Evolutionary conservation across 345 rosid genomes (phyloP), one percentile per base, ranked within the genome.

Genomic region (Eucalyptus regnans): DNA sequence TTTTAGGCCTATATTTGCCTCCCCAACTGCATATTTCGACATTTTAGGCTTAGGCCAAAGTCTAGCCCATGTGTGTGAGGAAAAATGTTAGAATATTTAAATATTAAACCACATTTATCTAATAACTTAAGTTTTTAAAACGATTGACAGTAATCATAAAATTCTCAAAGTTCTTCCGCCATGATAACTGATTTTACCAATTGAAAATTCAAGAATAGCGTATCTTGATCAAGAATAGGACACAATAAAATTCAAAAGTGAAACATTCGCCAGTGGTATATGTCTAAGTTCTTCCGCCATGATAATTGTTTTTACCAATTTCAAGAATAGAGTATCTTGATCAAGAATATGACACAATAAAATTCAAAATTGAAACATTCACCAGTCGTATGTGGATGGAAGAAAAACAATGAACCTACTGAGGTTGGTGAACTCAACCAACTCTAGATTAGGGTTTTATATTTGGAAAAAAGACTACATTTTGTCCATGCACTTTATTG

Each of bases 121-220:
- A 18, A 52, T 18, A 52, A 52, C 4, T 52, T 52, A 7, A 52
- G 7, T 0, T 52, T 52, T 1, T 18, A 7, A 52, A 52, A 52
- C 0, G 0, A 52, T 52, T 17, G 4, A 18, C 4, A 18, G 0
- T 52, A 52, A 18, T 18, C 56, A 52, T 52, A 7, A 7, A 52
- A 52, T 52, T 52, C 56, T 52, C 0, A 7, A 0, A 52, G 0
- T 52, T 52, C 41, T 64, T 64, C 37, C 20, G 2, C 76, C 22
- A 15, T 31, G 76, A 66, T n/a, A 66, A 66, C 0, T 14, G 22
- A 66, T 33, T n/a, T 14, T 66, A 31, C 5, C 79, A n/a, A 66
- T 66, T 66, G 11, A 16, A 66, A 66, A n/a, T 66, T 66, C 41
- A 8, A 66, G 2, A 4, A 31, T 17, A 66, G 10, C 20, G 0